A percentile compares a stretch with the other conserved stretches of the same genome.
phyloP scores from a whole-genome alignment of 768 basidiomycete species.

The Pleurotus djamor region DNA sequence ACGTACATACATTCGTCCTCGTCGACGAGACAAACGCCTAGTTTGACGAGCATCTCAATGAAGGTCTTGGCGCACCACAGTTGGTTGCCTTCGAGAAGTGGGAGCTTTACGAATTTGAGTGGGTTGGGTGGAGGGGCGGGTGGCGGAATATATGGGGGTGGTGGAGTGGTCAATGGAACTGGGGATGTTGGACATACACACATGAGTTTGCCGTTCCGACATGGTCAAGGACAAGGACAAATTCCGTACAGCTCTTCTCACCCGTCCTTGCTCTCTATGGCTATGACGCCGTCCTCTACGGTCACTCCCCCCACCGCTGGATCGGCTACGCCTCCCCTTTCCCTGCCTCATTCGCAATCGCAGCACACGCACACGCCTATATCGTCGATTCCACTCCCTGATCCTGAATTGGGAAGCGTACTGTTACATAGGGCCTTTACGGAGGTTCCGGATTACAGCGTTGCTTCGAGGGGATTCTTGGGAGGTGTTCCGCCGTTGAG shows the following conservation, averaged over 20 bases:
- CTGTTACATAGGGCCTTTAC: slow-evolving; percentile 64
- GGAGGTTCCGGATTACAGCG: slow-evolving; percentile 83
- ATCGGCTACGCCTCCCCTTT: neutral
- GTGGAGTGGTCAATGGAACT: no score
- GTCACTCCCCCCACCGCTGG: no score
- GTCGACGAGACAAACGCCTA: slow-evolving; percentile 49
- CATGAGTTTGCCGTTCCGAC: neutral
- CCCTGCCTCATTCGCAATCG: neutral
- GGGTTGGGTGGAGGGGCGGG: no score
- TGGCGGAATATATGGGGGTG: no score
- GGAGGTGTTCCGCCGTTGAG: slow-evolving; percentile 87
- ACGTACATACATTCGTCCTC: slow-evolving; percentile 50
- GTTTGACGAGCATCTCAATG: slow-evolving; percentile 58
- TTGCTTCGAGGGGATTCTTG: slow-evolving; percentile 84
- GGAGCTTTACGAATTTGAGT: no score
- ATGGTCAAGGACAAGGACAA: no score
- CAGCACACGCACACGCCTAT: slow-evolving; percentile 14
- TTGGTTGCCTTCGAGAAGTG: slow-evolving; percentile 37
- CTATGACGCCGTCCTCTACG: neutral
- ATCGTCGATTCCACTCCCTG: slow-evolving; percentile 10
- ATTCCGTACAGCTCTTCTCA: neutral
- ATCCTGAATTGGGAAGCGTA: slow-evolving; percentile 17
- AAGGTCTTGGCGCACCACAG: slow-evolving; percentile 50
- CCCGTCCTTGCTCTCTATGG: neutral
- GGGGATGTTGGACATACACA: no score